Conservation (phyloP, 148 eudicot species). For the Fallopia convolvulus region DNA sequence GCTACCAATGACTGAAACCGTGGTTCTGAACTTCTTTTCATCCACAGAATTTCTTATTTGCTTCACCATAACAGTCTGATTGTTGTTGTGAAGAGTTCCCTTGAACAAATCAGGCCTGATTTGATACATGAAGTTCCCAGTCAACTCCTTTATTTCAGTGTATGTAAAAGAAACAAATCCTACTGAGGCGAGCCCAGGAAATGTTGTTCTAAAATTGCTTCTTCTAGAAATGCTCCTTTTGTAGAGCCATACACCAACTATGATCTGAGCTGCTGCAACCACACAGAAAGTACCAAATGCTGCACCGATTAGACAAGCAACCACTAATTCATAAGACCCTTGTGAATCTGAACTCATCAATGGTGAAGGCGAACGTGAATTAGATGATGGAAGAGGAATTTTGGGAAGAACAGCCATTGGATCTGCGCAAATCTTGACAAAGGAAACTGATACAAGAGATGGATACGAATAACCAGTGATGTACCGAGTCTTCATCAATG, state of each 20-base stretch:
- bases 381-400: constrained; percentile 14
- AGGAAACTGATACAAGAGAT: constrained; percentile 36
- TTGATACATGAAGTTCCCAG: constrained; percentile 43
- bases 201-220: constrained; percentile 17
- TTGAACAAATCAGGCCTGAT: constrained; percentile 36
- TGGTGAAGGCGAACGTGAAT: constrained; percentile 9
- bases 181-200: constrained; percentile 23
- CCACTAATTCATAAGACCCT: constrained; percentile 16
- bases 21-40: constrained; percentile 37
- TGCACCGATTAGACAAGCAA: constrained; percentile 40
- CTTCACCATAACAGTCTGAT: constrained; percentile 33
- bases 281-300: constrained; percentile 28
- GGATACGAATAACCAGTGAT: constrained; percentile 40
- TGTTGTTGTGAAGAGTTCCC: constrained; percentile 22
- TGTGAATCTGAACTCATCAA: constrained; percentile 6
- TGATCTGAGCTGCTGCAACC: constrained; percentile 32
- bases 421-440: constrained; percentile 50
- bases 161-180: constrained; percentile 36
- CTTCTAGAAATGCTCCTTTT: constrained; percentile 21
- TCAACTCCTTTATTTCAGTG: constrained; percentile 40
- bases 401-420: constrained; percentile 42
- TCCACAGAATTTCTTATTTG: constrained; percentile 21
- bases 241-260: constrained; percentile 35
- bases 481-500: constrained; percentile 35
- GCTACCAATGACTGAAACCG: constrained; percentile 33